phyloP scores from a whole-genome alignment of 352 stramenopile genomes.

The Thalassiosira allenii region DNA sequence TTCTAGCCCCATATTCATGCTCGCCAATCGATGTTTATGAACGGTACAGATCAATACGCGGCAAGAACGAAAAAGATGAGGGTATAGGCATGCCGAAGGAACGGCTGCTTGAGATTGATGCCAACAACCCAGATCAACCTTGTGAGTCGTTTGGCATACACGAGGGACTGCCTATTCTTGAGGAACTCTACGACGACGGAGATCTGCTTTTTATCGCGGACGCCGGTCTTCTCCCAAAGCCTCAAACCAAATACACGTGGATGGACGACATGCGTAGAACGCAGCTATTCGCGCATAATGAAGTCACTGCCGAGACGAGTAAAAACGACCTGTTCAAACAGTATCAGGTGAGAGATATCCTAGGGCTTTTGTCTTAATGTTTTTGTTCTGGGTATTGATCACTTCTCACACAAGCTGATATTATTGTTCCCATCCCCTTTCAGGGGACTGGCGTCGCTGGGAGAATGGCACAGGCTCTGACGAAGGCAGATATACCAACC shows the following conservation, averaged over 20 bases:
- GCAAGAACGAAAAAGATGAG: slow-evolving; percentile 35
- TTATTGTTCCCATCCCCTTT: no score
- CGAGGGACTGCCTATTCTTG: slow-evolving; percentile 51
- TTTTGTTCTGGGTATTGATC: no score
- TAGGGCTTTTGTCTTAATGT: no score
- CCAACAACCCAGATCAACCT: slow-evolving; percentile 56
- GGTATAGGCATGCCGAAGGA: slow-evolving; percentile 42
- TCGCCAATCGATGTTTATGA: slow-evolving; percentile 54
- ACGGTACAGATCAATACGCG: slow-evolving; percentile 47
- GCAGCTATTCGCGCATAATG: slow-evolving; percentile 72
- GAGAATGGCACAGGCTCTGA: slow-evolving; percentile 56
- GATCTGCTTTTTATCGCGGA: slow-evolving; percentile 75
- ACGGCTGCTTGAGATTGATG: slow-evolving; percentile 41
- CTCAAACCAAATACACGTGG: slow-evolving; percentile 57
- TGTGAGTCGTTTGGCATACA: slow-evolving; percentile 75
- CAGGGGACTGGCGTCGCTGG: slow-evolving; percentile 45
- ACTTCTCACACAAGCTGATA: no score
- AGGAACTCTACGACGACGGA: slow-evolving; percentile 66
- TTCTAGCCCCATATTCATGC: slow-evolving; percentile 77
- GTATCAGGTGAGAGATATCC: no score
- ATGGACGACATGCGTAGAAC: slow-evolving; percentile 32
- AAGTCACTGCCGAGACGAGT: slow-evolving; percentile 37
- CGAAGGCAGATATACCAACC: slow-evolving; percentile 22
- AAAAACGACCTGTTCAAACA: slow-evolving; percentile 47
- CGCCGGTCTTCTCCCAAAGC: slow-evolving; percentile 68